These are phyloP conservation scores for Ustilago curta DNA, from an alignment of 1,284 basidiomycete species.

Conservation along the genomic window DNA sequence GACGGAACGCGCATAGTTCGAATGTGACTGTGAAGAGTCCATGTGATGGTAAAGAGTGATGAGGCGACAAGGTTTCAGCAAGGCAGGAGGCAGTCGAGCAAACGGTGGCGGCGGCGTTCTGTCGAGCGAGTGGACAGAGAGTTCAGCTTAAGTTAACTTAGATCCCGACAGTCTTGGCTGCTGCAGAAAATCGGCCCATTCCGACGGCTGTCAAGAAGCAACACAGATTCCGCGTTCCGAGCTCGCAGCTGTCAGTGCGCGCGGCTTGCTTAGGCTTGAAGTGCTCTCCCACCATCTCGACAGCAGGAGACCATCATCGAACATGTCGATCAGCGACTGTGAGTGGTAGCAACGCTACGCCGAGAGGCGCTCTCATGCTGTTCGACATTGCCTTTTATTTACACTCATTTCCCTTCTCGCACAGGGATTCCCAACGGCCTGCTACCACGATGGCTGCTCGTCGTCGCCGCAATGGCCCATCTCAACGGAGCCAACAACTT, in stretches of 20 bases:
- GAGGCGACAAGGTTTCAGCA: background rate
- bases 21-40: background rate
- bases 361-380: background rate
- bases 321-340: slow-evolving; percentile 36
- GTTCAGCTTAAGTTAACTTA: too few species aligned
- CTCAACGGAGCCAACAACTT: slow-evolving; percentile 64
- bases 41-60: slow-evolving; percentile 10
- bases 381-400: background rate
- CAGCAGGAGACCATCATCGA: background rate
- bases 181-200: background rate
- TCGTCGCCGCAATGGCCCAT: slow-evolving; percentile 54
- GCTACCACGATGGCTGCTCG: slow-evolving; percentile 64
- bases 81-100: background rate
- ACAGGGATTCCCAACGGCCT: slow-evolving; percentile 51
- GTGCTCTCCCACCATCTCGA: background rate
- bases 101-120: background rate
- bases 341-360: background rate
- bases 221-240: slow-evolving; percentile 33
- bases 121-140: background rate
- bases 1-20: background rate
- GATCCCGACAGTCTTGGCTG: slow-evolving; percentile 25
- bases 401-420: background rate
- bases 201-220: slow-evolving; percentile 15
- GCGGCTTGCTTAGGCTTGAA: background rate
- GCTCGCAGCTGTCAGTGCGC: slow-evolving; percentile 3